Evolutionary conservation across 2,329 filamentous ascomycete genomes (phyloP).

Genomic region (Fusarium sp.): DNA sequence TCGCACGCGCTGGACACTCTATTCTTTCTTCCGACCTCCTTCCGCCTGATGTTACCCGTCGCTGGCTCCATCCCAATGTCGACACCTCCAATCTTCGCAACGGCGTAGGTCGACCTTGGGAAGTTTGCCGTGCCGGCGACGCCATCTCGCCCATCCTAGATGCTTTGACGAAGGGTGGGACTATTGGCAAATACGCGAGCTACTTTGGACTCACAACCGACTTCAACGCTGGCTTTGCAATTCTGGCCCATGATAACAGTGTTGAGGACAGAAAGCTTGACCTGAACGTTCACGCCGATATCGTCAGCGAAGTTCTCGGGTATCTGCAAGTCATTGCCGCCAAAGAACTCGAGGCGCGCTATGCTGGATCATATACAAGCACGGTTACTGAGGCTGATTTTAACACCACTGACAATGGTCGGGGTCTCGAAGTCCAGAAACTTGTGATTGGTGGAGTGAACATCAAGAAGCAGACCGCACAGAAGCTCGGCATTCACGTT

Average conservation of each 20-base stretch:
- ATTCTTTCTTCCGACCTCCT: conserved; percentile 37
- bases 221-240: conserved; percentile 44
- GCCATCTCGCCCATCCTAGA: conserved; percentile 40
- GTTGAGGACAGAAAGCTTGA: conserved; percentile 39
- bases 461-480: conserved; percentile 26
- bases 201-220: conserved; percentile 33
- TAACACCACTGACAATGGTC: conserved; percentile 32
- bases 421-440: conserved; percentile 40
- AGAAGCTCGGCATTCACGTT: conserved; percentile 28
- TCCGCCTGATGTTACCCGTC: conserved; percentile 36
- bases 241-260: conserved; percentile 46
- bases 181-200: conserved; percentile 42
- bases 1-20: conserved; percentile 30
- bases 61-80: conserved; percentile 44
- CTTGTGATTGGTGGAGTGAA: conserved; percentile 26
- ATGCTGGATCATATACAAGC: conserved; percentile 6
- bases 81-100: conserved; percentile 49
- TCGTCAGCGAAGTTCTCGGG: conserved; percentile 39
- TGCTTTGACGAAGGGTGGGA: conserved; percentile 42
- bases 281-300: conserved; percentile 47
- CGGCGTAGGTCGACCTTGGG: conserved; percentile 47
- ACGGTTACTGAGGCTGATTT: neutral
- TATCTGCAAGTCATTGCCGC: conserved; percentile 14
- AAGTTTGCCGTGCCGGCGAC: conserved; percentile 44
- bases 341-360: conserved; percentile 17